Evolutionary conservation across 2,329 filamentous ascomycete genomes (phyloP), one percentile per base, ranked within the genome.

Genomic region (Fusarium annulatum): DNA sequence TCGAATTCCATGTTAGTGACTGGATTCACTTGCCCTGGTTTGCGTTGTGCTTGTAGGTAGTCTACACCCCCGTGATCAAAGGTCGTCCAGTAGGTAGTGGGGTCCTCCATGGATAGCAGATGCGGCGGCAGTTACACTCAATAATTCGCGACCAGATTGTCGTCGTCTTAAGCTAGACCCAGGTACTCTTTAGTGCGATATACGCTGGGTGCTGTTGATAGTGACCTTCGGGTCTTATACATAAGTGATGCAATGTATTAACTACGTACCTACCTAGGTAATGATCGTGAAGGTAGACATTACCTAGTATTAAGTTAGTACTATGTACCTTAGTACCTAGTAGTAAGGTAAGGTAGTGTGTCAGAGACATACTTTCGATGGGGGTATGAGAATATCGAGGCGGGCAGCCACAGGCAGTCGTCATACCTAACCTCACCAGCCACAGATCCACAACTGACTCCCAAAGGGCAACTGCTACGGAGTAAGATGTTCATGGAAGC

Each of bases 1-100:
- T 66, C 48, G 52, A 57, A 65, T 72, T 28, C 41, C 63, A 71
- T 76, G 63, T 77, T 77, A 74, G 74, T 72, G 71, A 65, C 51
- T 56, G 56, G 61, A 68, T 16, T 36, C 34, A 53, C 23, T 26
- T 26, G 23, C n/a, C n/a, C 23, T 39, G 23, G 51, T 39, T 34
- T 39, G 34, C 34, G 23, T 14, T 53, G 23, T 16, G 36, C n/a
- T 53, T 41, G 19, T 41, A 55, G 36, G 23, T 28, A 55, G 51
- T 38, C 46, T 63, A 56, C n/a, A 26, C 51, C 53, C 60, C 66
- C 70, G 75, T 76, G 68, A 73, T 69, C 42, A 49, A 64, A 69
- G 57, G 49, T 46, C 56, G 48, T 55, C 51, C 51, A 56, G n/a
- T 53, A 51, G 10, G 30, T 53, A 51, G 48, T 46, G 58, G 67